phyloP scores from a whole-genome alignment of 2,329 filamentous ascomycete species.

The Cordyceps farinosa region DNA sequence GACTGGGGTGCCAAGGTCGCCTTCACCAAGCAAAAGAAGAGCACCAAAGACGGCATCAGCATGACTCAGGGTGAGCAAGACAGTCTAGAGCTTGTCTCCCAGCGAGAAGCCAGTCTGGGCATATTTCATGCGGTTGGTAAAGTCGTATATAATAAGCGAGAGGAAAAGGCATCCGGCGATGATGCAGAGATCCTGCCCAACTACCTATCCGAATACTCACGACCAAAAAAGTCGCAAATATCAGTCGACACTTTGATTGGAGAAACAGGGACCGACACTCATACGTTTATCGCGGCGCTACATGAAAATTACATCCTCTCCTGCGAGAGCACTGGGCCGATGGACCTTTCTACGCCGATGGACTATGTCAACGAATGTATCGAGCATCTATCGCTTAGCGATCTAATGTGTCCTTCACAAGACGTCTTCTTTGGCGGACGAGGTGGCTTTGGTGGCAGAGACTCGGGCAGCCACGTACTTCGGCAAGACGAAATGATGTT shows the following conservation, averaged over 20 bases:
- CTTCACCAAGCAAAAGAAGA: constrained; percentile 65
- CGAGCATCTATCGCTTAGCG: constrained; percentile 80
- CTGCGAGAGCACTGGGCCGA: constrained; percentile 57
- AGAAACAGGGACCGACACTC: constrained; percentile 87
- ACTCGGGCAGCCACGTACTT: constrained; percentile 67
- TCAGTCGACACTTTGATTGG: constrained; percentile 76
- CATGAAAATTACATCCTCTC: constrained; percentile 93
- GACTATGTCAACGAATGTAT: constrained; percentile 83
- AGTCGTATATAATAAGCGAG: constrained; percentile 92
- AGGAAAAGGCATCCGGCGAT: constrained; percentile 40
- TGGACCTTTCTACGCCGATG: constrained; percentile 58
- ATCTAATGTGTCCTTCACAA: constrained; percentile 74
- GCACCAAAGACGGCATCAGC: constrained; percentile 50
- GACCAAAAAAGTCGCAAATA: constrained; percentile 63
- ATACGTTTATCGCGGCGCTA: constrained; percentile 83
- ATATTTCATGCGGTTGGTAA: constrained; percentile 97
- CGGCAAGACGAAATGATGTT: constrained; percentile 94
- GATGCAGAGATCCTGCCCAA: constrained; percentile 53
- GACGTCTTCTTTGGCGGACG: constrained; percentile 63
- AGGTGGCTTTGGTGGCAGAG: constrained; percentile 50
- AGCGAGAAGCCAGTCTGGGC: constrained; percentile 83
- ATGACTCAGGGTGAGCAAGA: constrained; percentile 77
- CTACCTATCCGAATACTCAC: constrained; percentile 54
- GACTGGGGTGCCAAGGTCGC: constrained; percentile 73
- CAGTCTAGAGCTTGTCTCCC: constrained; percentile 75